These are phyloP conservation scores for Blastobotrys capitulatus DNA, from an alignment of 1,139 yeast genomes.

Conservation along the genomic window DNA sequence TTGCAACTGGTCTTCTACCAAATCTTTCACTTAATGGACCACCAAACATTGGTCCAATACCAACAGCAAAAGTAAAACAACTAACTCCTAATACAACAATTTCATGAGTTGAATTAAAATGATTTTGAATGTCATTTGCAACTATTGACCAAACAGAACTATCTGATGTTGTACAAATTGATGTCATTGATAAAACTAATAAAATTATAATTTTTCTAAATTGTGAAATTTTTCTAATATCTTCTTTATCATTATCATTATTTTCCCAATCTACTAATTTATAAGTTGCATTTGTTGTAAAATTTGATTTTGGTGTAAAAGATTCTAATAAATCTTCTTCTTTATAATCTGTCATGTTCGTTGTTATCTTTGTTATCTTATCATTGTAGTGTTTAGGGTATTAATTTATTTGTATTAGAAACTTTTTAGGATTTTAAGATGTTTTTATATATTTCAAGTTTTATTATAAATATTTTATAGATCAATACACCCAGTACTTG, in stretches of 20 bases:
- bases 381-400: background rate
- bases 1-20: conserved; percentile 54
- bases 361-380: background rate
- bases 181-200: conserved; percentile 44
- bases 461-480: too few relatives aligned
- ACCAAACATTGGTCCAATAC: conserved; percentile 57
- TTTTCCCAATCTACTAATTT: conserved; percentile 23
- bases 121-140: conserved; percentile 41
- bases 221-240: conserved; percentile 21
- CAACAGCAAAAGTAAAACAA: conserved; percentile 56
- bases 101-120: conserved; percentile 17
- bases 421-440: too few relatives aligned
- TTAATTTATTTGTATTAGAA: background rate
- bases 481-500: too few relatives aligned
- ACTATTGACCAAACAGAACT: conserved; percentile 56
- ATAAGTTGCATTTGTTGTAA: background rate
- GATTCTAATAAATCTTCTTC: background rate
- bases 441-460: too few relatives aligned
- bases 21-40: conserved; percentile 61
- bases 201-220: conserved; percentile 50
- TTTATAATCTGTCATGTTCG: background rate
- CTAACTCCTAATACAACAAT: conserved; percentile 47
- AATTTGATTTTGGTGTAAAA: background rate
- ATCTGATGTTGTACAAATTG: conserved; percentile 42
- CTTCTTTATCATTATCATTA: conserved; percentile 51